These are phyloP conservation scores for Entomortierella chlamydospora DNA, from an alignment of 192 early-diverging fungal species.

Conservation along the genomic window DNA sequence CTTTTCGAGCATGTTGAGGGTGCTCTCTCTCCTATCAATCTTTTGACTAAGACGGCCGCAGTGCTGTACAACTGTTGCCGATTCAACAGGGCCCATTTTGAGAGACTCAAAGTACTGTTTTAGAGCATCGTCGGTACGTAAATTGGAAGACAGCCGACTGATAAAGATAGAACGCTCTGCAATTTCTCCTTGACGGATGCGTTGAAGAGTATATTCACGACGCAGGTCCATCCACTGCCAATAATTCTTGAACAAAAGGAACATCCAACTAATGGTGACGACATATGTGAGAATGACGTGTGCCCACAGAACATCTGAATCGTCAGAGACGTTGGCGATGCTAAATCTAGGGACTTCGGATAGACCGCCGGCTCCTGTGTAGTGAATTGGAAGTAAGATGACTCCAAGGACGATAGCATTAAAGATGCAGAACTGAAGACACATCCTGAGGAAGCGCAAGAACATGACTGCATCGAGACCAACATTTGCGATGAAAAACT, in stretches of 20 bases:
- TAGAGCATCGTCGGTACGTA: conserved; percentile 63
- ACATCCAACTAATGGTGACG: conserved; percentile 64
- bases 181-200: conserved; percentile 53
- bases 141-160: conserved; percentile 59
- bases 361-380: conserved; percentile 7
- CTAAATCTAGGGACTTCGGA: conserved; percentile 48
- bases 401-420: conserved; percentile 55
- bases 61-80: conserved; percentile 63
- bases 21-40: conserved; percentile 55
- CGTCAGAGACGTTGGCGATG: conserved; percentile 58
- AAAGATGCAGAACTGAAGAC: conserved; percentile 61
- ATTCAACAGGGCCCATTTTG: conserved; percentile 65
- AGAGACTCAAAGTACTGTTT: conserved; percentile 65
- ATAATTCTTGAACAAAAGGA: conserved; percentile 66
- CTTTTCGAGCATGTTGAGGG: conserved; percentile 59
- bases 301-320: conserved; percentile 59
- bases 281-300: conserved; percentile 64
- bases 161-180: conserved; percentile 65
- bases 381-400: conserved; percentile 66
- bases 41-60: conserved; percentile 59
- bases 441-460: conserved; percentile 71
- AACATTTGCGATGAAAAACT: conserved; percentile 64
- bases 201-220: conserved; percentile 53
- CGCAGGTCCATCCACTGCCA: conserved; percentile 65
- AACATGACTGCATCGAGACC: conserved; percentile 74